These are phyloP conservation scores for Tetrapisispora fleetii DNA, from an alignment of 805 yeast genomes.

Conservation along the genomic window DNA sequence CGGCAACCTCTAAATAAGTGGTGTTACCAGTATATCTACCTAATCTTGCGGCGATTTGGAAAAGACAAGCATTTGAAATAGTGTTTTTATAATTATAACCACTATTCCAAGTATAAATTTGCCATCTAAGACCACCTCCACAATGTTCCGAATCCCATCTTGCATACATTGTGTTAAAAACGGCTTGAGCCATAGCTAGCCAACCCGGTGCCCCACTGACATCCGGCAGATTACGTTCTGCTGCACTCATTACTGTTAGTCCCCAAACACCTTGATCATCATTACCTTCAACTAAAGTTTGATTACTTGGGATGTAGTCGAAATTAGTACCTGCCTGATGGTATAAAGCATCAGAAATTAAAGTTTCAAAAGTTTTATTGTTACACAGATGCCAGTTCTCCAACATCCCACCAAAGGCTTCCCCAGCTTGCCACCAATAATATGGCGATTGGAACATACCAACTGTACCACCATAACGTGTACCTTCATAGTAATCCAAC, in stretches of 20 bases:
- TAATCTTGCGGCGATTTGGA: slow-evolving; percentile 53
- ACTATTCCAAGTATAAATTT: slow-evolving; percentile 47
- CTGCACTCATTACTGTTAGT: slow-evolving; percentile 50
- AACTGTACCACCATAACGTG: slow-evolving; percentile 50
- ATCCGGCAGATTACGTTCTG: slow-evolving; percentile 45
- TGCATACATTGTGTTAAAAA: slow-evolving; percentile 44
- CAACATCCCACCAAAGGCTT: slow-evolving; percentile 55
- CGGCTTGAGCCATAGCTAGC: slow-evolving; percentile 48
- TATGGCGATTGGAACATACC: slow-evolving; percentile 66
- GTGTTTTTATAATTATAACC: slow-evolving; percentile 58
- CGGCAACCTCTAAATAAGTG: slow-evolving; percentile 43
- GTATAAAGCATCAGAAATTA: slow-evolving; percentile 44
- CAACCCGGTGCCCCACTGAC: slow-evolving; percentile 36
- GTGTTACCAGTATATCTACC: slow-evolving; percentile 47
- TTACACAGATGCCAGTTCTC: slow-evolving; percentile 67
- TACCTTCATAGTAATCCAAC: slow-evolving; percentile 58
- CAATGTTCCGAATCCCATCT: slow-evolving; percentile 51
- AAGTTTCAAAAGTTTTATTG: slow-evolving; percentile 50
- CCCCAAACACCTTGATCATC: slow-evolving; percentile 72
- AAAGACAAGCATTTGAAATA: slow-evolving; percentile 54
- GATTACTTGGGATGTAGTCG: slow-evolving; percentile 53
- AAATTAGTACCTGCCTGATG: slow-evolving; percentile 36
- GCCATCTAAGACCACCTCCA: slow-evolving; percentile 65
- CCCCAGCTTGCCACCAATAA: slow-evolving; percentile 90
- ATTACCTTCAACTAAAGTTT: slow-evolving; percentile 59